Conservation (phyloP, 495 filamentous ascomycete genomes). For the Aspergillus egyptiacus region DNA sequence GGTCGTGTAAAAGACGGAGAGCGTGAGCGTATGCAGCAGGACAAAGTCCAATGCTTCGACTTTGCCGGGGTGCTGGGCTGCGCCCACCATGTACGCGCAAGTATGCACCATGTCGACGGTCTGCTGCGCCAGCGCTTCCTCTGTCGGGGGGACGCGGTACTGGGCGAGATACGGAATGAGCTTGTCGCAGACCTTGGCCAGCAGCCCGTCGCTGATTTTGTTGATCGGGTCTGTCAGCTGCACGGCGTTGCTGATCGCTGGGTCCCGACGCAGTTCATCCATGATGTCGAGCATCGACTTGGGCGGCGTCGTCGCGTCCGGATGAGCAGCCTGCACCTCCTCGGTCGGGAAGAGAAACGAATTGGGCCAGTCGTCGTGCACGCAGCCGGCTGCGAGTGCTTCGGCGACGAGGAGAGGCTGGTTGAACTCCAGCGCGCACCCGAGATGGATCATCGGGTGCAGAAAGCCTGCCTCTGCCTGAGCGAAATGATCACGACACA, state of each 20-base stretch:
- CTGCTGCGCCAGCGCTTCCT: conserved; percentile 59
- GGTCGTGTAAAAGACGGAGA: conserved; percentile 54
- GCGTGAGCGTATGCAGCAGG: conserved; percentile 63
- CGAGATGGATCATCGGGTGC: conserved; percentile 79
- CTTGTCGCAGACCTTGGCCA: conserved; percentile 55
- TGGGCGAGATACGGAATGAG: conserved; percentile 55
- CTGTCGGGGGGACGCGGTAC: conserved; percentile 45
- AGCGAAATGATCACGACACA: neutral
- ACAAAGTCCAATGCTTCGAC: conserved; percentile 73
- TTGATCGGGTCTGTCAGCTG: conserved; percentile 52
- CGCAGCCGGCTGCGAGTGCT: conserved; percentile 66
- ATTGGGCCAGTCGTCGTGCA: conserved; percentile 47
- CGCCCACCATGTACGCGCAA: conserved; percentile 53
- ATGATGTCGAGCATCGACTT: conserved; percentile 55
- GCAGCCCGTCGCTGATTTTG: conserved; percentile 61
- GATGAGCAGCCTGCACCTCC: conserved; percentile 34
- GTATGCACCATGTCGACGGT: conserved; percentile 72
- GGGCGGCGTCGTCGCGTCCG: conserved; percentile 14
- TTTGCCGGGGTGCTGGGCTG: conserved; percentile 58
- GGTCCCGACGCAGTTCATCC: conserved; percentile 40
- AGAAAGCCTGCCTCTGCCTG: conserved; percentile 32
- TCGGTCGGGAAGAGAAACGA: conserved; percentile 50
- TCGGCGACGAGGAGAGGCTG: conserved; percentile 81
- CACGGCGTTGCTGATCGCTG: conserved; percentile 5
- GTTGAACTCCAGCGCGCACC: conserved; percentile 73